A percentile compares a stretch with the other conserved stretches of the same genome.
Conservation (phyloP, 169 alveolate genomes). For the Plasmodium billcollinsi region DNA sequence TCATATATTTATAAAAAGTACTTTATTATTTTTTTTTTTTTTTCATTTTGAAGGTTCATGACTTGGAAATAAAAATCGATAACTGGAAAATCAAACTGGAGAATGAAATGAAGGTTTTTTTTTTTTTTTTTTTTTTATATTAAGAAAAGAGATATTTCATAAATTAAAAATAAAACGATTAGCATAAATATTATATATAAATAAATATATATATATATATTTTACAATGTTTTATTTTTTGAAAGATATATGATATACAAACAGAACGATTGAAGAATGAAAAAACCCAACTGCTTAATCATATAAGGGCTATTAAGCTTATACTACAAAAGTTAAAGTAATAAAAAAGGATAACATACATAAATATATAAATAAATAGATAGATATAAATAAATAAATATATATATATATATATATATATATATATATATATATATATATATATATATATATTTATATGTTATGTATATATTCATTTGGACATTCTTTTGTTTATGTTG, state of each 20-base stretch:
- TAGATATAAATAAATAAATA: no score
- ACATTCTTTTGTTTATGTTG: not conserved
- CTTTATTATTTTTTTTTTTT: not conserved
- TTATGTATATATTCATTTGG: not conserved
- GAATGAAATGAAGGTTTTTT: conserved; percentile 46
- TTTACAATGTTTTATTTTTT: not conserved
- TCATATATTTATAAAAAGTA: not conserved
- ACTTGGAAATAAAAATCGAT: conserved; percentile 40
- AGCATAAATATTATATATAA: not conserved
- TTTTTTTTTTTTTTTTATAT: not conserved
- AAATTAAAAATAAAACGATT: not conserved
- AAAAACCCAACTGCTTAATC: conserved; percentile 55
- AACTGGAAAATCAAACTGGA: conserved; percentile 62
- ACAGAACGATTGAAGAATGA: conserved; percentile 42
- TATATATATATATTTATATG: not conserved
- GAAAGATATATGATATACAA: conserved; percentile 53
- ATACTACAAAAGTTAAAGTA: conserved; percentile 59
- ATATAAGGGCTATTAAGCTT: conserved; percentile 45
- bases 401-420: no score
- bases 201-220: no score
- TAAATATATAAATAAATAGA: not conserved
- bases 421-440: no score
- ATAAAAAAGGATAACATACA: not conserved
- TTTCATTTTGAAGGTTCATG: conserved; percentile 29
- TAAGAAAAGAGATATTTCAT: no score